phyloP scores from a whole-genome alignment of 176 grass and related monocot species.

The Secale cereale region DNA sequence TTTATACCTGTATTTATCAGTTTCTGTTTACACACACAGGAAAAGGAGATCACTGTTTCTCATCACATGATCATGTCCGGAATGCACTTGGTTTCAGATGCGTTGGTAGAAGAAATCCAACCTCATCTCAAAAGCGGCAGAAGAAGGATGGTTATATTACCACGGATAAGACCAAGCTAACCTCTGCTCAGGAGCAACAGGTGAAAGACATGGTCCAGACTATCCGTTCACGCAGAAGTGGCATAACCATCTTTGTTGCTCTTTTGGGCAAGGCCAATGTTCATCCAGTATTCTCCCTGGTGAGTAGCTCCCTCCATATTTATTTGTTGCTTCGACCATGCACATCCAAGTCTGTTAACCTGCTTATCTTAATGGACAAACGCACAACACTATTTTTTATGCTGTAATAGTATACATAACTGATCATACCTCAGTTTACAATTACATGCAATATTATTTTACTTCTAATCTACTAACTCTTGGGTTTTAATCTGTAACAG shows the following conservation, averaged over 20 bases:
- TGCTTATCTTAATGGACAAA: not conserved
- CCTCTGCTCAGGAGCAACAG: not conserved
- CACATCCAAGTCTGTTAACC: not conserved
- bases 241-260: not conserved
- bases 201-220: not conserved
- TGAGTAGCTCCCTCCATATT: not conserved
- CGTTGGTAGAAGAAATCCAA: not conserved
- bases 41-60: not conserved
- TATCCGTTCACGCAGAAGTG: not conserved
- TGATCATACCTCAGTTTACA: not conserved
- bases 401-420: not conserved
- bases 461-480: not conserved
- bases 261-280: not conserved
- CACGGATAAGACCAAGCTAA: not conserved
- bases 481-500: not conserved
- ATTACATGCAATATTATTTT: not conserved
- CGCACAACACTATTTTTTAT: not conserved
- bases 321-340: not conserved
- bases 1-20: not conserved
- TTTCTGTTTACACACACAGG: not conserved
- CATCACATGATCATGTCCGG: not conserved
- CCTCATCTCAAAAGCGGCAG: not conserved
- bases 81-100: not conserved
- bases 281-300: not conserved
- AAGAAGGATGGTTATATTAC: not conserved